A percentile compares a stretch with the other conserved stretches of the same genome.
These are phyloP conservation scores for Pisolithus albus DNA, from an alignment of 768 basidiomycete species.

Conservation along the genomic window DNA sequence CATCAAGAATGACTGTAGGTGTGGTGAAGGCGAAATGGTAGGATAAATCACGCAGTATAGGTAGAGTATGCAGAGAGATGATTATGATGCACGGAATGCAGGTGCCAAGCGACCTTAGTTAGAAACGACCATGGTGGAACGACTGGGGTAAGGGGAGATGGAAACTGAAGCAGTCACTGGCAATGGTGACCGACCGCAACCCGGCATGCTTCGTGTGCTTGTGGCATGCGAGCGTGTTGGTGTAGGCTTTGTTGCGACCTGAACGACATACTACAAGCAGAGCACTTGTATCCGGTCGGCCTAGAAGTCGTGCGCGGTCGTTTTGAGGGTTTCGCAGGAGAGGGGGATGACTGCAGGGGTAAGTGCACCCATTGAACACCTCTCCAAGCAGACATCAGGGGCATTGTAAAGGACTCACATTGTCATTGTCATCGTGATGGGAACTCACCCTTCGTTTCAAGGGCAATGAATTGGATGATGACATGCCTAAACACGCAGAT, in stretches of 20 bases:
- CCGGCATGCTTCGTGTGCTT: conserved; percentile 59
- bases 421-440: conserved; percentile 35
- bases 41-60: conserved; percentile 11
- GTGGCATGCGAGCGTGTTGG: conserved; percentile 49
- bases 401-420: conserved; percentile 23
- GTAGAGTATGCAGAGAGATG: conserved; percentile 22
- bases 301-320: conserved; percentile 42
- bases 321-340: conserved; percentile 37
- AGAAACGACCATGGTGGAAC: not conserved
- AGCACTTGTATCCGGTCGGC: conserved; percentile 55
- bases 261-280: conserved; percentile 69
- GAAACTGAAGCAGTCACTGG: not conserved
- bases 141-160: too few species aligned
- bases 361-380: conserved; percentile 5
- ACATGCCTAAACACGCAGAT: conserved; percentile 3
- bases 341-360: conserved; percentile 36
- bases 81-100: conserved; percentile 5
- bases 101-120: conserved; percentile 11
- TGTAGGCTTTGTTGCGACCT: conserved; percentile 50
- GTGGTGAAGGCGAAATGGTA: conserved; percentile 18
- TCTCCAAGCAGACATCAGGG: not conserved
- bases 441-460: conserved; percentile 41
- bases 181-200: conserved; percentile 41
- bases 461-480: conserved; percentile 24
- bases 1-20: conserved; percentile 12